Evolutionary conservation across 495 filamentous ascomycete species (phyloP).

Genomic region (Daldinia bambusicola): DNA sequence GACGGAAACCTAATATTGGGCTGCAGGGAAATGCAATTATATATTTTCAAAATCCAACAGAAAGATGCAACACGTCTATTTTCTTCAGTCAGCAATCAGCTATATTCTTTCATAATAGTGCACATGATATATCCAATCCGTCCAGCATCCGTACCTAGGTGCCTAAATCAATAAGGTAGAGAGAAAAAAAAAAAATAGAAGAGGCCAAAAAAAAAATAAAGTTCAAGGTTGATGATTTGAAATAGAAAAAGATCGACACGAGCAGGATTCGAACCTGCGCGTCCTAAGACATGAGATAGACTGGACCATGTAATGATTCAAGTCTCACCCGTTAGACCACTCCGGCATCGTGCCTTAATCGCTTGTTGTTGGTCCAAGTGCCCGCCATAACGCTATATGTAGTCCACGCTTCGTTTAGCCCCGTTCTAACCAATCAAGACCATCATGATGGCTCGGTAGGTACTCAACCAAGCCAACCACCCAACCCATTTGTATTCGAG

Average conservation of each 20-base stretch:
- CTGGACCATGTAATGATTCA: slow-evolving; percentile 54
- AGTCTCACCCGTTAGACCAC: slow-evolving; percentile 66
- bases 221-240: neutral
- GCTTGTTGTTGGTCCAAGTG: neutral
- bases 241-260: slow-evolving; percentile 29
- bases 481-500: too few species aligned
- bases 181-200: neutral
- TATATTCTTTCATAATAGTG: too few species aligned
- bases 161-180: too few species aligned
- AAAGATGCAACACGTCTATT: too few species aligned
- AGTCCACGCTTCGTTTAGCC: neutral
- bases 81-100: too few species aligned
- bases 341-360: slow-evolving; percentile 54
- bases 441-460: too few species aligned
- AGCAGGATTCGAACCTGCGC: slow-evolving; percentile 59
- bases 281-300: slow-evolving; percentile 62
- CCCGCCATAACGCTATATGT: neutral
- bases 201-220: slow-evolving; percentile 5
- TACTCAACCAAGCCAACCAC: too few species aligned
- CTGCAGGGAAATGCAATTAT: too few species aligned
- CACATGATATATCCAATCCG: too few species aligned
- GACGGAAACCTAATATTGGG: too few species aligned
- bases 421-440: neutral
- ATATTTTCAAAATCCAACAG: too few species aligned
- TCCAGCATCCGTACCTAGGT: too few species aligned